Evolutionary conservation across 2,329 filamentous ascomycete species (phyloP), one percentile per base, ranked within the genome.

Genomic region (Diaporthe ilicicola): DNA sequence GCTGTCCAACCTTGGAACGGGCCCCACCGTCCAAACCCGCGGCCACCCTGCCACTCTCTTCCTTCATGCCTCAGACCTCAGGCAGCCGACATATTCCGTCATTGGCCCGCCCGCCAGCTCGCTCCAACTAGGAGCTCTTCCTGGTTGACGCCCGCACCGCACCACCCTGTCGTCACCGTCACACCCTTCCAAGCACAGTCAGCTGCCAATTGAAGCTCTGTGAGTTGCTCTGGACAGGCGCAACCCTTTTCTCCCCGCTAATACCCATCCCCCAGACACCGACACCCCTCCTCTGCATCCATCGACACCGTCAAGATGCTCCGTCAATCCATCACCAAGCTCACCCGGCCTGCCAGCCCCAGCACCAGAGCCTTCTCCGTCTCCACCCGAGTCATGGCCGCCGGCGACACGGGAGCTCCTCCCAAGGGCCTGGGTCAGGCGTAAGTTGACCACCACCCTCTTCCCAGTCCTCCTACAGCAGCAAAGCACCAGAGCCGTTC

Each of bases 391-490:
- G 87, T 82, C 79, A 92, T 94, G 89, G 84, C 81, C 73, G 91
- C 88, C 76, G 93, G 93, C 74, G 93, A 94, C 80, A 91, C 89
- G 74, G 92, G 92, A 71, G 82, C 88, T 70, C 87, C 87, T 73
- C 86, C 84, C 77, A 86, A 84, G 81, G 82, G 82, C 13, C 87
- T 87, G 73, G 87, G 87, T 78, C 76, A 79, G 78, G 84, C 86
- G 88, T 90, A 81, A 79, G 87, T 84, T 32, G 37, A 51, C 42
- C 42, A 42, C 34, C 55, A 27, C 59, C 8, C 15, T n/a, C 27
- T 59, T n/a, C 29, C 48, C 69, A 59, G 54, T 7, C 48, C 4
- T 19, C 15, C 39, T 64, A 51, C 32, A 19, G n/a, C 32, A 19
- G n/a, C 15, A 19, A 13, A 22, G 9, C 48, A 37, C 17, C 19